Percentiles rank a stretch among this genome's conserved stretches.
These are phyloP conservation scores for Mycena crocata DNA, from an alignment of 768 basidiomycete species.

Conservation along the genomic window DNA sequence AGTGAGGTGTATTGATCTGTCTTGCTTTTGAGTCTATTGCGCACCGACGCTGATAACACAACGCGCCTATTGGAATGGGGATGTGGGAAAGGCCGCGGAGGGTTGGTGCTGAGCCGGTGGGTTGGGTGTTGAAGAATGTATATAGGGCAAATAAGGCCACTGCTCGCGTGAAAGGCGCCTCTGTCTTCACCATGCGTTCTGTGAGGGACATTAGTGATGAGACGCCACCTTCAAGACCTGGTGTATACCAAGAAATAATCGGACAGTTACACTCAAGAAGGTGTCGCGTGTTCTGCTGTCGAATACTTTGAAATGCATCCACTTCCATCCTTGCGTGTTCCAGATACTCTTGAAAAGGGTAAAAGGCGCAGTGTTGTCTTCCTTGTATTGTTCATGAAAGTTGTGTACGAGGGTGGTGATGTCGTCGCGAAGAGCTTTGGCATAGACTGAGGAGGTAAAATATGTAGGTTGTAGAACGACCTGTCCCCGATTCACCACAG, in stretches of 20 bases:
- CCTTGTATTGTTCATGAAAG: slow-evolving; percentile 63
- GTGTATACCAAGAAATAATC: slow-evolving; percentile 75
- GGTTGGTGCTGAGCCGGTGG: slow-evolving; percentile 61
- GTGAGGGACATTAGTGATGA: neutral
- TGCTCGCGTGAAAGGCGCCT: slow-evolving; percentile 65
- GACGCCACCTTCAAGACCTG: slow-evolving; percentile 8
- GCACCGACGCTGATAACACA: neutral
- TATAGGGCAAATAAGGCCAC: slow-evolving; percentile 78
- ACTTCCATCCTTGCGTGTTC: slow-evolving; percentile 76
- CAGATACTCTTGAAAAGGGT: slow-evolving; percentile 78
- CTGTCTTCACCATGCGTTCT: slow-evolving; percentile 67
- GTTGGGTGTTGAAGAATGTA: slow-evolving; percentile 77
- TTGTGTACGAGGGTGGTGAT: slow-evolving; percentile 62
- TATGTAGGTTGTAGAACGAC: slow-evolving; percentile 77
- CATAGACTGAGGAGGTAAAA: slow-evolving; percentile 83
- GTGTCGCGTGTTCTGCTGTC: slow-evolving; percentile 73
- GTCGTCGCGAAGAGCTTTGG: slow-evolving; percentile 73
- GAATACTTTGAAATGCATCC: slow-evolving; percentile 80
- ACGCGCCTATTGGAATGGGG: slow-evolving; percentile 70
- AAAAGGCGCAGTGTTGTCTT: slow-evolving; percentile 62
- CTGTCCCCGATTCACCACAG: slow-evolving; percentile 69
- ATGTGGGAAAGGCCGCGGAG: slow-evolving; percentile 66
- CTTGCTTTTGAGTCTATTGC: slow-evolving; percentile 1
- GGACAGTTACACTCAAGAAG: slow-evolving; percentile 68
- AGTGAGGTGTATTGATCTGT: slow-evolving; percentile 70